Evolutionary conservation across 352 stramenopile species (phyloP), one percentile per base, ranked within the genome.

Genomic region (Halophytophthora batemanensis): DNA sequence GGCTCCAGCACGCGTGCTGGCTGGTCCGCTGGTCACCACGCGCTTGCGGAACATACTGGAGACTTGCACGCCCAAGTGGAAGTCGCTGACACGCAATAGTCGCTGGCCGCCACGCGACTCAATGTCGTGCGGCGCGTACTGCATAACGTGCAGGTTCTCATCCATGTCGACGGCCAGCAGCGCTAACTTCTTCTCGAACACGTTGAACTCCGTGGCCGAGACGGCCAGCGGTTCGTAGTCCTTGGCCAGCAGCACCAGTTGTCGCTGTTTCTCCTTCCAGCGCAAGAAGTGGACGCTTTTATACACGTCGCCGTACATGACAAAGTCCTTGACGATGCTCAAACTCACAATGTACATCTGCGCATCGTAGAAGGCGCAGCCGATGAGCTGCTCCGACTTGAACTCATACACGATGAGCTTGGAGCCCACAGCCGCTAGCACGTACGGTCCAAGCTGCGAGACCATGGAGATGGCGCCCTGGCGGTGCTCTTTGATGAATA

Each of bases 351-450:
- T 95, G 53, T 82, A 95, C 61, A 91, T 90, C 48, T 95, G 84
- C 15, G 82, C 82, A 40, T 95, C 84, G 56, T 93, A 95, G 54
- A 95, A 95, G 0, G 84, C 82, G 45, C 84, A 95, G 1, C 80
- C 82, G 45, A 93, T 78, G 38, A 93, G 64, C 60, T 95, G 82
- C 50, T 91, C 82, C 19, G 79, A 90, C 66, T 95, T 95, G 73
- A 90, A 90, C 49, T 93, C 80, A 59, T 95, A 92, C 63, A 93
- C 80, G 42, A 95, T 95, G 23, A 95, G 66, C 61, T 95, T 95
- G 18, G 86, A 91, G 18, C 84, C 84, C 11, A 95, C 82, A 6
- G 84, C 78, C 0, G 83, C 82, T n/a, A 95, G 55, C 25, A 95
- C 82, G 47, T 93, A 93, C 31, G 81, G 77, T 3, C 84, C 84